Conservation (phyloP, 2,329 filamentous ascomycete species). For the Coniochaeta prunicola region DNA sequence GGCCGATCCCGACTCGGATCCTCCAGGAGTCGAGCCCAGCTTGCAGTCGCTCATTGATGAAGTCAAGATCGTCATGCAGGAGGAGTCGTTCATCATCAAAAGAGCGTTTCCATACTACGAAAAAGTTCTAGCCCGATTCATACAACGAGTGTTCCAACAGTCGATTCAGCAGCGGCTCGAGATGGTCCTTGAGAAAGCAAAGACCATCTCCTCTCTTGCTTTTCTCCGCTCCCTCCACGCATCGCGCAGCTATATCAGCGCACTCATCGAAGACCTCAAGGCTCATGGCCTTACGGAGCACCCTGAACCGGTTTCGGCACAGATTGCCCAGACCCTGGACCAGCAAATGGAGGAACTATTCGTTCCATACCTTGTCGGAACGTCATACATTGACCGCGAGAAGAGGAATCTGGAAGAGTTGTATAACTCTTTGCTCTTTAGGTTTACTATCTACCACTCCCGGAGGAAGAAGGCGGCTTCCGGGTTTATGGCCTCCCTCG, state of each 20-base stretch:
- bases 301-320: conserved; percentile 81
- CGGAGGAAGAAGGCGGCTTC: conserved; percentile 80
- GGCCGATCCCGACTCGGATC: conserved; percentile 88
- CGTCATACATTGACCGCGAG: conserved; percentile 64
- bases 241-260: conserved; percentile 80
- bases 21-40: conserved; percentile 84
- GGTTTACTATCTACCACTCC: conserved; percentile 92
- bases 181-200: conserved; percentile 91
- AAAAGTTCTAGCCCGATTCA: conserved; percentile 83
- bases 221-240: conserved; percentile 89
- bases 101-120: conserved; percentile 95
- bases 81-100: conserved; percentile 95
- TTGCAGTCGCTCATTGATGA: conserved; percentile 90
- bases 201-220: conserved; percentile 82
- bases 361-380: conserved; percentile 61
- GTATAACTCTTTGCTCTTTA: conserved; percentile 89
- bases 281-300: conserved; percentile 91
- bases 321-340: conserved; percentile 69
- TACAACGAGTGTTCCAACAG: conserved; percentile 95
- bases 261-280: conserved; percentile 87
- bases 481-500: conserved; percentile 86
- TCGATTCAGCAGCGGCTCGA: conserved; percentile 95
- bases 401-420: conserved; percentile 67
- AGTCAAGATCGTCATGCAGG: conserved; percentile 90
- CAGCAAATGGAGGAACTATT: conserved; percentile 74